phyloP scores from a whole-genome alignment of 306 rosid genomes.

The Prunus kanzakura region DNA sequence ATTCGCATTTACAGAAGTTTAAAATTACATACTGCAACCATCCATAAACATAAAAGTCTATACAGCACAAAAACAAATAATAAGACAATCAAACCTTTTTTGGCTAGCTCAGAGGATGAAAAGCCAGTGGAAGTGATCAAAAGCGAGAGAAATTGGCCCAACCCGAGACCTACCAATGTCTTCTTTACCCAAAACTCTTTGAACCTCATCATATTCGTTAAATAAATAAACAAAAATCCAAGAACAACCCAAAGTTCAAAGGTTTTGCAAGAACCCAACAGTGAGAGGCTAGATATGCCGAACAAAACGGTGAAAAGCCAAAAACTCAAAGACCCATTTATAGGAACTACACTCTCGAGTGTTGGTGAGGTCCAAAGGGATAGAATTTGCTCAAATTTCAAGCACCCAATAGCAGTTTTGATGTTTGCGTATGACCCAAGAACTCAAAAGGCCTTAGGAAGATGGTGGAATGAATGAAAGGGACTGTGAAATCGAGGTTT shows the following conservation, averaged over 20 bases:
- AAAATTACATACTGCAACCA: not conserved
- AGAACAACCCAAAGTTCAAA: not conserved
- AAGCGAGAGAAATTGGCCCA: conserved; percentile 94
- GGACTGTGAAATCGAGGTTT: conserved; percentile 14
- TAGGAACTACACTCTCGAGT: not conserved
- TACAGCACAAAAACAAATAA: not conserved
- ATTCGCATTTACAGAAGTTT: not conserved
- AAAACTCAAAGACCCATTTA: conserved; percentile 11
- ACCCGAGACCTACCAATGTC: conserved; percentile 68
- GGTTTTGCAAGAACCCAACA: not conserved
- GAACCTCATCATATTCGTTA: conserved; percentile 28
- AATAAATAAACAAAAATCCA: not conserved
- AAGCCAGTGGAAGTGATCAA: conserved; percentile 87
- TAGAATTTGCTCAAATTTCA: not conserved
- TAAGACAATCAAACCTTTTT: conserved; percentile 45
- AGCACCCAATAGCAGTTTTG: not conserved
- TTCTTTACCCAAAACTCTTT: conserved; percentile 52
- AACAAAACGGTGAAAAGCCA: not conserved
- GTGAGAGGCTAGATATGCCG: not conserved
- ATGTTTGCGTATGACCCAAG: not conserved
- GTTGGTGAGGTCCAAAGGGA: not conserved
- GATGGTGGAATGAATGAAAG: conserved; percentile 5
- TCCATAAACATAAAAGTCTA: not conserved
- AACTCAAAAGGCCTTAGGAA: not conserved
- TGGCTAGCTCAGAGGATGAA: conserved; percentile 83